Percentiles rank a stretch among this genome's conserved stretches.
Evolutionary conservation across 1,284 basidiomycete species (phyloP).

Genomic region (Erythrobasidium hasegawianum): DNA sequence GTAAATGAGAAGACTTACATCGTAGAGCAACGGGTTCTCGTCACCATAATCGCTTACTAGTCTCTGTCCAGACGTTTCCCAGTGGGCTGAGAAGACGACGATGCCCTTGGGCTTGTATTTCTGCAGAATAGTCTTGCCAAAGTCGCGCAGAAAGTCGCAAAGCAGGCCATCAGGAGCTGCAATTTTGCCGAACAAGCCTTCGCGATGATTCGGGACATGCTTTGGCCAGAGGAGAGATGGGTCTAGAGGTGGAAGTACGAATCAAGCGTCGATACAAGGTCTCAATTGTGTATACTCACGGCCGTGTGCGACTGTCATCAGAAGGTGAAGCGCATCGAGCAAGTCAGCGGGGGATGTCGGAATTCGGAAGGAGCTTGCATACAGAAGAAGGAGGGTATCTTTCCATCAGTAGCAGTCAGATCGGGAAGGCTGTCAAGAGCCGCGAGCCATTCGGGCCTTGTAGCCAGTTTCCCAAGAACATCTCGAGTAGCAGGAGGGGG

Average conservation of each 20-base stretch:
- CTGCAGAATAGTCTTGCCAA: conserved; percentile 62
- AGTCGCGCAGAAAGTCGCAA: conserved; percentile 61
- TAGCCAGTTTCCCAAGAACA: conserved; percentile 39
- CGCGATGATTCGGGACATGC: conserved; percentile 13
- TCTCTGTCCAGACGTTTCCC: conserved; percentile 62
- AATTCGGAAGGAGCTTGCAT: conserved; percentile 50
- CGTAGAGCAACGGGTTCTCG: conserved; percentile 66
- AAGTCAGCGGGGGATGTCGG: not conserved
- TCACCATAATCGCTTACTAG: conserved; percentile 68
- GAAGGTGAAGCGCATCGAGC: too few relatives aligned
- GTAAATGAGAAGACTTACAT: too few relatives aligned
- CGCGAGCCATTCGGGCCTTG: conserved; percentile 56
- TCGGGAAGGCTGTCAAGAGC: conserved; percentile 61
- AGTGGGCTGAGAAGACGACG: conserved; percentile 73
- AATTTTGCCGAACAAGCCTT: conserved; percentile 21
- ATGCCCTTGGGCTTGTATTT: conserved; percentile 71
- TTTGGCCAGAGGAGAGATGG: conserved; percentile 40
- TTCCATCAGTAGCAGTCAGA: conserved; percentile 53
- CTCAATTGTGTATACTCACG: not conserved
- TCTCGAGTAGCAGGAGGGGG: conserved; percentile 6
- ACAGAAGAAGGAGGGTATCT: conserved; percentile 70
- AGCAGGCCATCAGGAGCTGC: conserved; percentile 58
- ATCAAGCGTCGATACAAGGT: conserved; percentile 55
- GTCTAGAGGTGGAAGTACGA: conserved; percentile 32
- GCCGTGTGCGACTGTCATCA: not conserved